Conservation (phyloP, 2,329 filamentous ascomycete species). For the Aureobasidium uvarum region DNA sequence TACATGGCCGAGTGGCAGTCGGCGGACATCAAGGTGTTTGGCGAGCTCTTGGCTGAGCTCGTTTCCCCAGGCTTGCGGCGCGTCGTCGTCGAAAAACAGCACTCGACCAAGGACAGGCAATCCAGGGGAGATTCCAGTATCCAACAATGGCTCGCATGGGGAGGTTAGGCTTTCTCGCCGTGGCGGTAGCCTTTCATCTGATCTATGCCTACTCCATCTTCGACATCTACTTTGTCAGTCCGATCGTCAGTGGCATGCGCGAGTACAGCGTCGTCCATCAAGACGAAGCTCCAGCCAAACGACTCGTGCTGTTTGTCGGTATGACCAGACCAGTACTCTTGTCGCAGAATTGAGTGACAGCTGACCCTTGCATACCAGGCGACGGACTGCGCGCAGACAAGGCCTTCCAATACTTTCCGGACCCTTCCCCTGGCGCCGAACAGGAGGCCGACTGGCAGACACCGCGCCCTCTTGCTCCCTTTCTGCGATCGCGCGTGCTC, state of each 20-base stretch:
- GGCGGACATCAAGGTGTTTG: conserved; percentile 15
- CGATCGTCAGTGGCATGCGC: conserved; percentile 93
- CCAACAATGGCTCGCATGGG: conserved; percentile 54
- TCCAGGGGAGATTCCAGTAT: not conserved
- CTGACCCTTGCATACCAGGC: conserved; percentile 45
- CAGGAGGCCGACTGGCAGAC: conserved; percentile 61
- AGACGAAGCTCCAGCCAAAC: conserved; percentile 78
- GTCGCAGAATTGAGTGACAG: not conserved
- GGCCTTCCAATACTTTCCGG: conserved; percentile 88
- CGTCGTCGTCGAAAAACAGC: conserved; percentile 12
- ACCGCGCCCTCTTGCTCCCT: conserved; percentile 85
- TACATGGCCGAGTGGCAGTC: not conserved
- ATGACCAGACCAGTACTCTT: not conserved
- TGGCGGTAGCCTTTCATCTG: conserved; percentile 89
- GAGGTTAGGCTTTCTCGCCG: conserved; percentile 79
- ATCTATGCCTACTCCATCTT: conserved; percentile 96
- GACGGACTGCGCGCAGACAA: conserved; percentile 97
- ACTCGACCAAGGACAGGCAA: not conserved
- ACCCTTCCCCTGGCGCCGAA: conserved; percentile 67
- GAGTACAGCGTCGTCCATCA: conserved; percentile 69
- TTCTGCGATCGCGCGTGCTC: conserved; percentile 82
- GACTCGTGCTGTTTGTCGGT: conserved; percentile 93
- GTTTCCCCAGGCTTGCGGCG: conserved; percentile 4
- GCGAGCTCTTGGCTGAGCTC: not conserved
- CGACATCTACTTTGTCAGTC: conserved; percentile 97